These are phyloP conservation scores for Penicillium sp. DNA, from an alignment of 2,329 filamentous ascomycete species.

Conservation along the genomic window DNA sequence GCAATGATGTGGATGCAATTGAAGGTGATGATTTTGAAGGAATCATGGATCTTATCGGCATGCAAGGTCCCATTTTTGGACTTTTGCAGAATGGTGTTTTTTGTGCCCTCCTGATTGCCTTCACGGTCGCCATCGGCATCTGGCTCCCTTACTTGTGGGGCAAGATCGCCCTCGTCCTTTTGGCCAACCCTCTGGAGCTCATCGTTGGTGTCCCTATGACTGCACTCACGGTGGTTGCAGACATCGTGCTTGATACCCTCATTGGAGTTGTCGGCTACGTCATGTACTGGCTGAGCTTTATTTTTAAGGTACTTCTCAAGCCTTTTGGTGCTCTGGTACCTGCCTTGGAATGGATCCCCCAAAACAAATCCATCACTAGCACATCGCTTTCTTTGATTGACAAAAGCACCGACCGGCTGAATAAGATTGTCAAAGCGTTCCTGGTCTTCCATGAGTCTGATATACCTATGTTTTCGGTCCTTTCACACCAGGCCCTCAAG, in stretches of 20 bases:
- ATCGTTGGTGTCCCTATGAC: constrained; percentile 69
- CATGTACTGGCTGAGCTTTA: constrained; percentile 43
- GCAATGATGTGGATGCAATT: constrained; percentile 58
- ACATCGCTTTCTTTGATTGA: constrained; percentile 47
- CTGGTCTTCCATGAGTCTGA: constrained; percentile 57
- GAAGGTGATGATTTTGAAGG: constrained; percentile 90
- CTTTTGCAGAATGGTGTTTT: constrained; percentile 95
- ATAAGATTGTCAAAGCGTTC: constrained; percentile 41
- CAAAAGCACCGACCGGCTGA: constrained; percentile 43
- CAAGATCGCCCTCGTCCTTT: constrained; percentile 75
- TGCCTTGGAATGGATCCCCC: constrained; percentile 38
- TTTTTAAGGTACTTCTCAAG: constrained; percentile 36
- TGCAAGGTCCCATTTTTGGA: constrained; percentile 88
- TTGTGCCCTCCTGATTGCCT: constrained; percentile 83
- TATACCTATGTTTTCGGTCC: constrained; percentile 73
- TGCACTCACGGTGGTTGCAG: constrained; percentile 71
- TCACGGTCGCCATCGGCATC: constrained; percentile 81
- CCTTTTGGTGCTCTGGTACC: constrained; percentile 41
- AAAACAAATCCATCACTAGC: constrained; percentile 40
- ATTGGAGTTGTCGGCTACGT: constrained; percentile 64
- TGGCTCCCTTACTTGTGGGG: constrained; percentile 93
- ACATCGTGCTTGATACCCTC: constrained; percentile 73
- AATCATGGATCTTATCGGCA: constrained; percentile 91
- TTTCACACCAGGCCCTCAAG: constrained; percentile 71
- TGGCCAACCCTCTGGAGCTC: constrained; percentile 74